Evolutionary conservation across 2,329 filamentous ascomycete genomes (phyloP).

Genomic region (Clarireedia paspali): DNA sequence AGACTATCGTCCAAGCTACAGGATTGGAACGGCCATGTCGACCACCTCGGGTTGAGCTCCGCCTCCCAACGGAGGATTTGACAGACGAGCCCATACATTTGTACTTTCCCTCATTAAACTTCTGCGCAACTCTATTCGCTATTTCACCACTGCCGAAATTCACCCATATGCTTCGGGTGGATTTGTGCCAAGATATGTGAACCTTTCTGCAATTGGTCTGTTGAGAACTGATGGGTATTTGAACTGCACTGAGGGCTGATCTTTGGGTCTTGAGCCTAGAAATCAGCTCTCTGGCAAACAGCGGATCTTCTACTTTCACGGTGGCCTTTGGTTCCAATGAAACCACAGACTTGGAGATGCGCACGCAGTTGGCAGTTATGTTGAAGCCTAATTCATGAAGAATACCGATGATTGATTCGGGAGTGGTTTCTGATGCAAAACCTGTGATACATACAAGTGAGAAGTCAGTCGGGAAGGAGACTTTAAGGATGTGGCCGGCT

Average conservation of each 20-base stretch:
- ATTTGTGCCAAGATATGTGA: conserved; percentile 23
- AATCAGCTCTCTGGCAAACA: conserved; percentile 17
- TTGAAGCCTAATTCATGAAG: conserved; percentile 16
- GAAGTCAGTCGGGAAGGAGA: conserved; percentile 23
- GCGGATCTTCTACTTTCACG: conserved; percentile 19
- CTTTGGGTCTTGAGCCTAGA: conserved; percentile 8
- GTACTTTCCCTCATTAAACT: conserved; percentile 19
- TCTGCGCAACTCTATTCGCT: conserved; percentile 17
- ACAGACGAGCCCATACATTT: conserved; percentile 15
- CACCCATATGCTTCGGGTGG: conserved; percentile 19
- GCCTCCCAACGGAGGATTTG: conserved; percentile 8
- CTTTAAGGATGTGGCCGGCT: conserved; percentile 20
- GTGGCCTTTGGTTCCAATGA: conserved; percentile 4
- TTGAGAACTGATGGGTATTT: conserved; percentile 8
- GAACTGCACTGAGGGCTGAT: neutral
- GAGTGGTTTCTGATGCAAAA: conserved; percentile 13
- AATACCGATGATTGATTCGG: conserved; percentile 11
- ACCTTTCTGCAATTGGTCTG: conserved; percentile 22
- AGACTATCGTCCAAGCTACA: conserved; percentile 19
- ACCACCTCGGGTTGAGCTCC: neutral
- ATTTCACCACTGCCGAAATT: conserved; percentile 21
- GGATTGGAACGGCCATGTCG: conserved; percentile 5
- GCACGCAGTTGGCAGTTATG: conserved; percentile 12
- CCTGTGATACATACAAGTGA: conserved; percentile 20
- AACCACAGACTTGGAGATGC: conserved; percentile 4